Conservation (phyloP, 768 basidiomycete species). For the Pholiota molesta region DNA sequence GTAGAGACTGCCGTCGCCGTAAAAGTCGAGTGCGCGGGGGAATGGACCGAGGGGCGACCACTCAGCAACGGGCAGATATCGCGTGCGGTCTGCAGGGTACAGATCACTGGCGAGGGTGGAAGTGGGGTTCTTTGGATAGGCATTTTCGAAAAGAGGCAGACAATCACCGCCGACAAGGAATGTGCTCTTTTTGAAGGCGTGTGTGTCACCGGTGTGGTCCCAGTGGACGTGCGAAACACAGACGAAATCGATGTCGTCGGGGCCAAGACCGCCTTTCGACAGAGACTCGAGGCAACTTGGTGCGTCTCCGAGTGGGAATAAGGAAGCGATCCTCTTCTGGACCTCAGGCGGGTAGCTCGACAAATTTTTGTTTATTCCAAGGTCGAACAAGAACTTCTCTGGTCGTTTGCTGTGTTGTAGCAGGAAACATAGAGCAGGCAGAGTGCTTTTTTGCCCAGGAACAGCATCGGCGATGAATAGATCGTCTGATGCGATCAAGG, state of each 20-base stretch:
- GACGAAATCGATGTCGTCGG: slow-evolving; percentile 45
- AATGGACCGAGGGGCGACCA: slow-evolving; percentile 52
- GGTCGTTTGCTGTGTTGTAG: slow-evolving; percentile 13
- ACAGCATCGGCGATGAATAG: slow-evolving; percentile 15
- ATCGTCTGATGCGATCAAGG: slow-evolving; percentile 1
- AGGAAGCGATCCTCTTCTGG: background rate
- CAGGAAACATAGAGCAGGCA: slow-evolving; percentile 13
- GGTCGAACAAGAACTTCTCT: slow-evolving; percentile 16
- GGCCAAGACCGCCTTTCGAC: slow-evolving; percentile 44
- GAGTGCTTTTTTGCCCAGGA: slow-evolving; percentile 1
- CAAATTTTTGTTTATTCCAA: slow-evolving; percentile 11
- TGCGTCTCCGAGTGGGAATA: slow-evolving; percentile 21
- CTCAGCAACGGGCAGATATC: slow-evolving; percentile 34
- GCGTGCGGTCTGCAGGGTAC: slow-evolving; percentile 40
- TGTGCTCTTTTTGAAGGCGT: slow-evolving; percentile 45
- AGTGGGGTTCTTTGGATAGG: slow-evolving; percentile 45
- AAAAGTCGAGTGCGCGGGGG: slow-evolving; percentile 53
- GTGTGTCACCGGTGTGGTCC: slow-evolving; percentile 53
- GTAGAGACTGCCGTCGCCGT: slow-evolving; percentile 60
- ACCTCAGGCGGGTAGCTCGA: slow-evolving; percentile 11
- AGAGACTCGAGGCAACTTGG: slow-evolving; percentile 50
- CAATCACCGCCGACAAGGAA: slow-evolving; percentile 51
- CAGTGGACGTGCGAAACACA: slow-evolving; percentile 57
- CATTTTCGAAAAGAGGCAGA: slow-evolving; percentile 34
- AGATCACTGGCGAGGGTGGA: slow-evolving; percentile 32